Percentiles rank a stretch among this genome's conserved stretches.
Conservation (phyloP, 2,329 filamentous ascomycete genomes). For the Gremmenia infestans region DNA sequence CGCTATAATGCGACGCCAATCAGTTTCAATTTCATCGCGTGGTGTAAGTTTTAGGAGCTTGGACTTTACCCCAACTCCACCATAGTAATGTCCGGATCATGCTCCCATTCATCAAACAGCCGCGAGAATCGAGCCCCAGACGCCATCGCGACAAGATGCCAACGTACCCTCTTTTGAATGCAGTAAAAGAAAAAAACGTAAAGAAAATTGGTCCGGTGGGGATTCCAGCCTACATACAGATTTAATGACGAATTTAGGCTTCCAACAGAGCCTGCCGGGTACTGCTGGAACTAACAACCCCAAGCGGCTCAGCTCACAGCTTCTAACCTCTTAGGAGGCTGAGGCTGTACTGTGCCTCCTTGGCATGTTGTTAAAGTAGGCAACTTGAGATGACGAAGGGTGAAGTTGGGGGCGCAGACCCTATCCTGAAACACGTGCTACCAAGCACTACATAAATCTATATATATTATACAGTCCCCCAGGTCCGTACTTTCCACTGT, state of each 20-base stretch:
- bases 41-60: not conserved
- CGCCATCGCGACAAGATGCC: not conserved
- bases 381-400: not conserved
- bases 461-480: too few species aligned
- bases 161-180: not conserved
- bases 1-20: not conserved
- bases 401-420: not conserved
- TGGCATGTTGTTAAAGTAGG: not conserved
- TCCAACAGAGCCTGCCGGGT: not conserved
- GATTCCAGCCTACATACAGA: not conserved
- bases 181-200: too few species aligned
- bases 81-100: slow-evolving; percentile 11
- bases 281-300: not conserved
- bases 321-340: not conserved
- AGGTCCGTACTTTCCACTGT: not conserved
- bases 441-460: not conserved
- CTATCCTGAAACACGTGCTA: not conserved
- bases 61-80: slow-evolving; percentile 9
- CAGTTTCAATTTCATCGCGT: not conserved
- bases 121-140: slow-evolving; percentile 2
- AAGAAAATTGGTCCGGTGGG: not conserved
- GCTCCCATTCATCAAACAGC: slow-evolving; percentile 12
- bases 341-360: not conserved
- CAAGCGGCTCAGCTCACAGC: not conserved
- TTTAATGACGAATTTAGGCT: not conserved